Base-by-base conservation (phyloP, 805 yeast genomes). In the Schwanniomyces vanrijiae region DNA sequence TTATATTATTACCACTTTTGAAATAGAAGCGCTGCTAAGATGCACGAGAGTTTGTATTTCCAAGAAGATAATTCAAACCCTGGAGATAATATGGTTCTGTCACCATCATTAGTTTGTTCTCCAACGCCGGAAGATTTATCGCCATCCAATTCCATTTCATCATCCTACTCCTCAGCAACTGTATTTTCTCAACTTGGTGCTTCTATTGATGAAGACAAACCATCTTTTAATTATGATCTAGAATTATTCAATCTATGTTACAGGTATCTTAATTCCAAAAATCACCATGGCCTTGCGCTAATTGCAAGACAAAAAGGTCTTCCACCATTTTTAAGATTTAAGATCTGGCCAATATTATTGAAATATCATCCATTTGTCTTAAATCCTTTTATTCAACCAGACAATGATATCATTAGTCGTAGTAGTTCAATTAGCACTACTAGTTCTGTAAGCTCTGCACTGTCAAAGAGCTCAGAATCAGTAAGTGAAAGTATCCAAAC, bases 281-380 rank as follows among this genome's bases (percentile, higher is more conserved):
- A 91, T 59, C 84, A 84, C 47, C 82, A 84, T 41, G 88, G 90
- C 0, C 66, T 91, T 40, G 95, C 97, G 1, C 71, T 82, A 53
- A 65, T 91, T 5, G 92, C 96, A 4, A 76, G 96, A 52, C 90
- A 85, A 54, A 73, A 82, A 47, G 97, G 98, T 3, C 73, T 90
- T 22, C 97, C 97, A 1, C 92, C 96, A 1, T 77, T 82, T 47
- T 71, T 90, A 45, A 76, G 98, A 49, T 82, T 81, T 54, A 73
- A 77, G 47, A 86, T 88, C 6, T 91, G 97, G 97, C 96, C 97
- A 1, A 67, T 88, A 3, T 65, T 91, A 43, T 65, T 91, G 47
- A 83, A 83, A 54, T 82, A 82, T 56, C 97, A 91, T 63, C 97
- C 97, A 1, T 88, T 84, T 70, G 96, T 89, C 11, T 66, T 81